Evolutionary conservation across 768 basidiomycete species (phyloP).

Genomic region (Ephemerocybe angulata): DNA sequence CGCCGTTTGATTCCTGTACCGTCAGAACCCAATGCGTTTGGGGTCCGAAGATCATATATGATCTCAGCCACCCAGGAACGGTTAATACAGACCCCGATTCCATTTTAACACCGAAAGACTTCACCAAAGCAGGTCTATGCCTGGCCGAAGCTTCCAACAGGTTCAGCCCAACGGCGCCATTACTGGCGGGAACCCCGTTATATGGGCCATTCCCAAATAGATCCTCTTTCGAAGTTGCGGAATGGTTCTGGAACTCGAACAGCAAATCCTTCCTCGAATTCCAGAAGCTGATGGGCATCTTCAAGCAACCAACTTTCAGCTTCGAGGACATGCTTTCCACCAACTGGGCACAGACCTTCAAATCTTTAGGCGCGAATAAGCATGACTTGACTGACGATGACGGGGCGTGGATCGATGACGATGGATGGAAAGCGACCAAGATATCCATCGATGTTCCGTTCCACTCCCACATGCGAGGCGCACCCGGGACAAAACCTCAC

Average conservation of each 20-base stretch:
- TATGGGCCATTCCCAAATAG: conserved; percentile 3
- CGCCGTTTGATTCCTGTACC: too few species aligned
- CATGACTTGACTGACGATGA: neutral
- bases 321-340: neutral
- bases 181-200: neutral
- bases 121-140: too few species aligned
- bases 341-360: neutral
- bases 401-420: neutral
- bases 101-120: too few species aligned
- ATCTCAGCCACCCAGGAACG: too few species aligned
- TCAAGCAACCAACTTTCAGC: neutral
- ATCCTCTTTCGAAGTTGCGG: neutral
- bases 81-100: too few species aligned
- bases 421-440: neutral
- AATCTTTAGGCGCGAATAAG: neutral
- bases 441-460: neutral
- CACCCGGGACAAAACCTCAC: conserved; percentile 7
- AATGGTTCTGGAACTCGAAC: neutral
- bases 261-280: neutral
- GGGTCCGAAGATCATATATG: too few species aligned
- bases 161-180: neutral
- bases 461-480: neutral
- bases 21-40: too few species aligned
- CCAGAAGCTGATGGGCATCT: neutral
- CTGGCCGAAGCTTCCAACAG: neutral